Conservation (phyloP, 768 basidiomycete genomes). For the Steccherinum ochraceum region DNA sequence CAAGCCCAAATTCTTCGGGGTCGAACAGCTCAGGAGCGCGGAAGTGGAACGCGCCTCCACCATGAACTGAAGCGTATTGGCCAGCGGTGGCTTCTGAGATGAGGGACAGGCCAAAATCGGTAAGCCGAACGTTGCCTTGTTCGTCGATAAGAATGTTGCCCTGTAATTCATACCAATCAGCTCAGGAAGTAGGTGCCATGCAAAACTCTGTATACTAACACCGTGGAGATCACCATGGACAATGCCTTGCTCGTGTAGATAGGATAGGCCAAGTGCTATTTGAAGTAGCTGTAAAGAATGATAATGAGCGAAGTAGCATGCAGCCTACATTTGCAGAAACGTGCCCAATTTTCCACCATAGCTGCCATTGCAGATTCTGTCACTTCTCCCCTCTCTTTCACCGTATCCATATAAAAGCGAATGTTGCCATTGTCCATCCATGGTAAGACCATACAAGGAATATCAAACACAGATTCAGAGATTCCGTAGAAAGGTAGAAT, state of each 20-base stretch:
- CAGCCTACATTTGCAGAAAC: background rate
- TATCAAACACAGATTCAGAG: too few species aligned
- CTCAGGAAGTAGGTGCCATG: background rate
- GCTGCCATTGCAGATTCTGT: background rate
- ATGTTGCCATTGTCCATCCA: conserved; percentile 7
- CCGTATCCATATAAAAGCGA: background rate
- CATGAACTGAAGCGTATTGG: background rate
- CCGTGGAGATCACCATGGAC: conserved; percentile 7
- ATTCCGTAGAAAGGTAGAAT: background rate
- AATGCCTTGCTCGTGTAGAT: conserved; percentile 1
- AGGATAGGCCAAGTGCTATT: conserved; percentile 4
- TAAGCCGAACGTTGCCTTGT: conserved; percentile 1
- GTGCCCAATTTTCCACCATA: background rate
- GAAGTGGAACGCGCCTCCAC: background rate
- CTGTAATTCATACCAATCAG: too few species aligned
- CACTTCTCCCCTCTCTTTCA: background rate
- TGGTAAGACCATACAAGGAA: conserved; percentile 2
- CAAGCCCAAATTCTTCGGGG: too few species aligned
- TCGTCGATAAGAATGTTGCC: conserved; percentile 10
- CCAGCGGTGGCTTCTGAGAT: background rate
- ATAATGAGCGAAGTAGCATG: background rate
- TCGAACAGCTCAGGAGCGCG: conserved; percentile 8
- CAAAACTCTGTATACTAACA: conserved; percentile 1
- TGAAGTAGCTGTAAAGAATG: background rate
- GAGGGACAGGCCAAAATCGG: conserved; percentile 12